phyloP scores from a whole-genome alignment of 495 filamentous ascomycete genomes.

The Aspergillus panamensis region DNA sequence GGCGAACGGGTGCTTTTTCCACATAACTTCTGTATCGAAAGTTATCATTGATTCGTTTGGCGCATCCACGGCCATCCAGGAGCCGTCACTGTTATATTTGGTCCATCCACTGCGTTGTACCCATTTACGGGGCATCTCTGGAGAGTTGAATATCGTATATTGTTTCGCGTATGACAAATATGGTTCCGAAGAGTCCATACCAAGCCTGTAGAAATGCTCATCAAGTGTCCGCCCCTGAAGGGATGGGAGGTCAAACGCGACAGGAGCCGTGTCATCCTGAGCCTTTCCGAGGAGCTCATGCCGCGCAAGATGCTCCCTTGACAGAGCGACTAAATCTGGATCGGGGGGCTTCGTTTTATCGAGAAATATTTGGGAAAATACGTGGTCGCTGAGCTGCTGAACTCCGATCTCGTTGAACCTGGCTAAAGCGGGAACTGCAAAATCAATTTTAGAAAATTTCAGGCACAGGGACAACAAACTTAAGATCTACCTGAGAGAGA shows the following conservation, averaged over 20 bases:
- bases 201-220: constrained; percentile 92
- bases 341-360: constrained; percentile 54
- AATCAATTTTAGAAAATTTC: constrained; percentile 25
- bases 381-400: constrained; percentile 80
- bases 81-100: constrained; percentile 76
- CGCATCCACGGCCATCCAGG: constrained; percentile 63
- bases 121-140: constrained; percentile 78
- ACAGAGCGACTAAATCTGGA: constrained; percentile 68
- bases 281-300: constrained; percentile 92
- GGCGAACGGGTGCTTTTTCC: constrained; percentile 82
- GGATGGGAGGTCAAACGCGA: constrained; percentile 79
- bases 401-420: constrained; percentile 91
- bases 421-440: constrained; percentile 52
- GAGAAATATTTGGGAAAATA: constrained; percentile 83
- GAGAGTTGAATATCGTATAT: constrained; percentile 62
- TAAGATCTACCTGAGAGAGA: constrained; percentile 37
- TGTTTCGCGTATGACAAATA: constrained; percentile 71
- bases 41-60: constrained; percentile 78
- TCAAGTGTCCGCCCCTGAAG: constrained; percentile 81
- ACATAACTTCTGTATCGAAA: constrained; percentile 98
- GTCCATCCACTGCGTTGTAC: constrained; percentile 84
- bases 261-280: constrained; percentile 65
- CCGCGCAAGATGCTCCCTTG: constrained; percentile 75
- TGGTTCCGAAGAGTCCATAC: constrained; percentile 84
- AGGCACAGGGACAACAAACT: neutral